Conservation (phyloP, 331 rosid species). For the Arachis monticola region DNA sequence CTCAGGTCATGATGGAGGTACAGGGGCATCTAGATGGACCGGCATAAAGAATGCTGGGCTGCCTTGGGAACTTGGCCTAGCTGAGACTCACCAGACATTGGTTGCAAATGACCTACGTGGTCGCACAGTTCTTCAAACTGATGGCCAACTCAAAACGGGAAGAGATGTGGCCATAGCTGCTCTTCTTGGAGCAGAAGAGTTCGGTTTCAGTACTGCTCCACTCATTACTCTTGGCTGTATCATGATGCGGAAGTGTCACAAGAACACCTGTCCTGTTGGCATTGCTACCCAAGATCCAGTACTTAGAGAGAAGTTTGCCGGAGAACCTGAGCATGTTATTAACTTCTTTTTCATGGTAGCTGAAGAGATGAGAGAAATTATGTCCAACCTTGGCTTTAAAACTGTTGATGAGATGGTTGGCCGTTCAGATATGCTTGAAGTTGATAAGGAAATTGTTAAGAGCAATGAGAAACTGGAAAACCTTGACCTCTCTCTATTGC, state of each 20-base stretch:
- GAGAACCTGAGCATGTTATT: constrained; percentile 97
- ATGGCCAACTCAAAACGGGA: constrained; percentile 96
- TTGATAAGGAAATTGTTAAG: constrained; percentile 76
- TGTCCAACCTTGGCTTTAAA: constrained; percentile 87
- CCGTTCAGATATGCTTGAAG: constrained; percentile 91
- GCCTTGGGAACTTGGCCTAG: constrained; percentile 98
- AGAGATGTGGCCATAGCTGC: constrained; percentile 97
- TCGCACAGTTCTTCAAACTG: constrained; percentile 92
- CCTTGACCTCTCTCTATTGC: constrained; percentile 79
- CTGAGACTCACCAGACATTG: constrained; percentile 96
- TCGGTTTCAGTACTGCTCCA: constrained; percentile 98
- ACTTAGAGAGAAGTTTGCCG: constrained; percentile 95
- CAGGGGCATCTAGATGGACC: constrained; percentile 99
- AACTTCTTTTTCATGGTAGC: constrained; percentile 97
- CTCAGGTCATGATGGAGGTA: constrained; percentile 98
- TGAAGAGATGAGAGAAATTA: constrained; percentile 90
- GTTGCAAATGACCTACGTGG: constrained; percentile 98
- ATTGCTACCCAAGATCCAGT: constrained; percentile 98
- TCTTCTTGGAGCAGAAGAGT: constrained; percentile 99
- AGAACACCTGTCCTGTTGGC: constrained; percentile 95
- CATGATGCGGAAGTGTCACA: constrained; percentile 99
- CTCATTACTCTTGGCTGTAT: constrained; percentile 97
- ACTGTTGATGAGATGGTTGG: constrained; percentile 91
- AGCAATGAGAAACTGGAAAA: constrained; percentile 83
- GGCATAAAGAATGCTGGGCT: constrained; percentile 99